Evolutionary conservation across 2,329 filamentous ascomycete species (phyloP).

Genomic region (Colletotrichum neosansevieriae): DNA sequence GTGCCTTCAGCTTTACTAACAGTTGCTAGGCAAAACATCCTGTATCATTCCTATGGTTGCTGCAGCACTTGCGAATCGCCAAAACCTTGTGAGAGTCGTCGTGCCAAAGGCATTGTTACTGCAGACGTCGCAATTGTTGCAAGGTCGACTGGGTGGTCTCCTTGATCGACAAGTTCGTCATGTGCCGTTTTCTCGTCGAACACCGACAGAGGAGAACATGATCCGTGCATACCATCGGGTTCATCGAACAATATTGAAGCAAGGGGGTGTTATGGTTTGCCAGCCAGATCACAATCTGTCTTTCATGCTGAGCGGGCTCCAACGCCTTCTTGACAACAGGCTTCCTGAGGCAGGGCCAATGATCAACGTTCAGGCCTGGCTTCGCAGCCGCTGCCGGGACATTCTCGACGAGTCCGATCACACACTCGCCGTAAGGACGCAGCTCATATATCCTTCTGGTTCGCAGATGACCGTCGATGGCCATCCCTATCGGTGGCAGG

Average conservation of each 20-base stretch:
- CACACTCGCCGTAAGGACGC: slow-evolving; percentile 64
- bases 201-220: slow-evolving; percentile 48
- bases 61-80: slow-evolving; percentile 57
- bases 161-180: slow-evolving; percentile 65
- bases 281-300: slow-evolving; percentile 75
- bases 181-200: slow-evolving; percentile 69
- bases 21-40: slow-evolving; percentile 67
- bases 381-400: slow-evolving; percentile 65
- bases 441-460: slow-evolving; percentile 70
- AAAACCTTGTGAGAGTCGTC: slow-evolving; percentile 63
- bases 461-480: slow-evolving; percentile 62
- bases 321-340: slow-evolving; percentile 64
- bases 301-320: slow-evolving; percentile 71
- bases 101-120: slow-evolving; percentile 68
- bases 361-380: slow-evolving; percentile 62
- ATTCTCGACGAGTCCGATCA: slow-evolving; percentile 74
- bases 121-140: slow-evolving; percentile 69
- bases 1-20: neutral
- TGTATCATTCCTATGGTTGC: slow-evolving; percentile 67
- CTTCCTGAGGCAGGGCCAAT: slow-evolving; percentile 58
- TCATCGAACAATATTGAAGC: slow-evolving; percentile 54
- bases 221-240: slow-evolving; percentile 54
- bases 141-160: slow-evolving; percentile 66
- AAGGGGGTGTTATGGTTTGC: slow-evolving; percentile 67
- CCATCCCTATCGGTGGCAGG: slow-evolving; percentile 64